These are phyloP conservation scores for Actinomucor elegans DNA, from an alignment of 371 early-diverging fungal genomes.

Conservation along the genomic window DNA sequence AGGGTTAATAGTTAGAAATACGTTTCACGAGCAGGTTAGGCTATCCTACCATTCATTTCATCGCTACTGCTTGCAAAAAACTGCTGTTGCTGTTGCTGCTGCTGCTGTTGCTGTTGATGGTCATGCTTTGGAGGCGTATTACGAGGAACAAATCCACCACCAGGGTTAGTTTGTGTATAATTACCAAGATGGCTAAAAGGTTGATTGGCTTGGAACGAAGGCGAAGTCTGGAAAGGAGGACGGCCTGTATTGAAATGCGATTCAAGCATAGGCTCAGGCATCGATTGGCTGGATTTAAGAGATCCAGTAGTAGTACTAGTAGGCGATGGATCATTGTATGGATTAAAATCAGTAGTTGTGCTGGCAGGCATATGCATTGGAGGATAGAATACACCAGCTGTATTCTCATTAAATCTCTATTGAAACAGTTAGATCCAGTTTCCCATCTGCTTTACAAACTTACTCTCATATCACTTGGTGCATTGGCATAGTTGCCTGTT, in stretches of 20 bases:
- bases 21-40: too few species aligned
- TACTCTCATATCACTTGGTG: constrained; percentile 2
- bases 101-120: too few species aligned
- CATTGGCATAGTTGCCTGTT: background rate
- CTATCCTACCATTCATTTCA: constrained; percentile 15
- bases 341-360: constrained; percentile 13
- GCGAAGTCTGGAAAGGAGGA: constrained; percentile 5
- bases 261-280: constrained; percentile 20
- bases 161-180: constrained; percentile 9
- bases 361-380: background rate
- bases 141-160: constrained; percentile 10
- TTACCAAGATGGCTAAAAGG: constrained; percentile 5
- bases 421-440: background rate
- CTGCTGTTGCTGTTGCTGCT: too few species aligned
- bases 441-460: background rate
- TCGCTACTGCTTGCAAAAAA: constrained; percentile 11
- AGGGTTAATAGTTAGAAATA: too few species aligned
- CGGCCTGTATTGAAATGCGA: constrained; percentile 4
- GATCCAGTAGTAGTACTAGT: background rate
- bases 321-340: constrained; percentile 19
- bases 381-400: constrained; percentile 10
- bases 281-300: constrained; percentile 16
- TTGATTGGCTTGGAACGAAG: background rate
- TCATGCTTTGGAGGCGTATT: constrained; percentile 7
- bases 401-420: constrained; percentile 10